A percentile compares a stretch with the other conserved stretches of the same genome.
phyloP scores from a whole-genome alignment of 2,329 filamentous ascomycete species.

The Fusarium papillatum region DNA sequence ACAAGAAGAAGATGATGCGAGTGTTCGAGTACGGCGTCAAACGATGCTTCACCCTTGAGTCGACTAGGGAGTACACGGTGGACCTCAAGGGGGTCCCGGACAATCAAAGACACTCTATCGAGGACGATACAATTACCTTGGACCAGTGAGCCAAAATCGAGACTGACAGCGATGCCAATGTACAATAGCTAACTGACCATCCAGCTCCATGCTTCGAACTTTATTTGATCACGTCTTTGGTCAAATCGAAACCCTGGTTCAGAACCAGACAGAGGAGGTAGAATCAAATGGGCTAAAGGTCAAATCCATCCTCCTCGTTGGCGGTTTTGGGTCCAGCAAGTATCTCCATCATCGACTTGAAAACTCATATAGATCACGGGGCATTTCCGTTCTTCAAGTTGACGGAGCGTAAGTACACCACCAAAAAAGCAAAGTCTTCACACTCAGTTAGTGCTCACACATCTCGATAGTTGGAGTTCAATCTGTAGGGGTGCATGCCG shows the following conservation, averaged over 20 bases:
- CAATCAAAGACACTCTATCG: background rate
- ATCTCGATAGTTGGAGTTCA: background rate
- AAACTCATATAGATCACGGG: background rate
- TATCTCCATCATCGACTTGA: background rate
- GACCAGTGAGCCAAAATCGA: background rate
- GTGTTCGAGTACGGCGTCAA: background rate
- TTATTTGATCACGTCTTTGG: background rate
- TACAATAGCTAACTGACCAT: background rate
- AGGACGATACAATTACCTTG: background rate
- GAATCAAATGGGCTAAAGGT: background rate
- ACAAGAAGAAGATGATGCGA: background rate
- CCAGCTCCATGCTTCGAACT: background rate
- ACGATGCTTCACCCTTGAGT: background rate
- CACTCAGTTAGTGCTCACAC: background rate
- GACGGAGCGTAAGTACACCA: background rate
- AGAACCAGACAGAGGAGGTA: background rate
- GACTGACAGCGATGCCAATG: no score
- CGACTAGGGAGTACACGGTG: background rate
- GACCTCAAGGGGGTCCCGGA: background rate
- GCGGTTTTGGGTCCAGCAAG: background rate
- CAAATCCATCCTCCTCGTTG: background rate
- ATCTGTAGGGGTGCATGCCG: background rate
- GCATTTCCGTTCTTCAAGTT: background rate
- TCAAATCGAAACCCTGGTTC: background rate
- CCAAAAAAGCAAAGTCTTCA: no score